phyloP scores from a whole-genome alignment of 805 yeast genomes.

The Pichia ethanolica region DNA sequence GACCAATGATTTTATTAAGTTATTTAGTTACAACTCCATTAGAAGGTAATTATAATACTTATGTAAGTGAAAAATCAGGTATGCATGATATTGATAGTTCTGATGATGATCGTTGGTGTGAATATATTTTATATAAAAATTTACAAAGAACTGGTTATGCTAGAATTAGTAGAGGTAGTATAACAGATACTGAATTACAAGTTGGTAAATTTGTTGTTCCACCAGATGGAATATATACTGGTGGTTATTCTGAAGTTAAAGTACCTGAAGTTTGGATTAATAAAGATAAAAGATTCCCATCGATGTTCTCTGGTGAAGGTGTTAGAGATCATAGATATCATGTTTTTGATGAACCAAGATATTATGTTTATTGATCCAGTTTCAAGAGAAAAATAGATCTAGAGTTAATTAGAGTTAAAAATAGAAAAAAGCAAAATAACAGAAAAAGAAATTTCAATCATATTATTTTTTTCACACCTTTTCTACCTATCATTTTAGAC shows the following conservation, averaged over 20 bases:
- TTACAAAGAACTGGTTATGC: conserved; percentile 89
- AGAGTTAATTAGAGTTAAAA: too few relatives aligned
- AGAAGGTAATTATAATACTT: conserved; percentile 86
- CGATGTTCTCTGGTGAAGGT: conserved; percentile 77
- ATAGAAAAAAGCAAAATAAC: too few relatives aligned
- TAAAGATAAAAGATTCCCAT: conserved; percentile 63
- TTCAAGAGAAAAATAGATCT: too few relatives aligned
- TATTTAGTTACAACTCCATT: conserved; percentile 85
- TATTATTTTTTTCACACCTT: too few relatives aligned
- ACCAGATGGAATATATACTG: conserved; percentile 16
- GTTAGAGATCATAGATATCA: conserved; percentile 91
- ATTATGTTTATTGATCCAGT: conserved; percentile 34
- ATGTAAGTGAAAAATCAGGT: conserved; percentile 75
- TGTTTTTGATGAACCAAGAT: conserved; percentile 91
- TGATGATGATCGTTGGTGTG: conserved; percentile 98
- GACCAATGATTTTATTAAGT: conserved; percentile 83
- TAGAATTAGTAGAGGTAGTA: conserved; percentile 83
- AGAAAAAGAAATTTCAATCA: too few relatives aligned
- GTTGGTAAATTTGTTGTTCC: conserved; percentile 81
- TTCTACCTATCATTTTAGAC: too few relatives aligned
- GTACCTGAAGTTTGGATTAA: conserved; percentile 36
- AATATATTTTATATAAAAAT: conserved; percentile 83
- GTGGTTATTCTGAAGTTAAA: conserved; percentile 28
- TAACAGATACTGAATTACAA: conserved; percentile 95
- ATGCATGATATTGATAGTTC: conserved; percentile 91